phyloP scores from a whole-genome alignment of 2,329 filamentous ascomycete genomes.

The Onygenales sp. region DNA sequence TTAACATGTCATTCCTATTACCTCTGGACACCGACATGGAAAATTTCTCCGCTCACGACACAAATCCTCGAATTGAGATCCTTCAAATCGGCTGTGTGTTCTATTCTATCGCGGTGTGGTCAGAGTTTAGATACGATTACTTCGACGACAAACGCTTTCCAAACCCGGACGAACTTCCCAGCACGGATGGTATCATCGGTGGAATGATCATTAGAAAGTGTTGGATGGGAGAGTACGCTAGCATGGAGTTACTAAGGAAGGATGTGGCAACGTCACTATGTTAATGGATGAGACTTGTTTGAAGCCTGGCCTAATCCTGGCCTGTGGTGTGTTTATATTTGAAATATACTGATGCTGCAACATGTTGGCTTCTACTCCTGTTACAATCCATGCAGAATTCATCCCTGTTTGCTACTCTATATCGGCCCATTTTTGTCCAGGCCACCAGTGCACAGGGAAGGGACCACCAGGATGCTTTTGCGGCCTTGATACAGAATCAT shows the following conservation, averaged over 20 bases:
- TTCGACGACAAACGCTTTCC: conserved; percentile 2
- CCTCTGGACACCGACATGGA: conserved; percentile 3
- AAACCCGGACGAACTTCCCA: conserved; percentile 5
- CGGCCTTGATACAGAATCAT: no score
- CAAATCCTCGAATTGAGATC: background rate
- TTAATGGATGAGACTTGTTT: background rate
- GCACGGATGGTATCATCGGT: conserved; percentile 4
- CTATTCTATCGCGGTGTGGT: conserved; percentile 4
- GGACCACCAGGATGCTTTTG: no score
- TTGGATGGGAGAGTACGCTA: conserved; percentile 5
- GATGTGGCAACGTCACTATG: background rate
- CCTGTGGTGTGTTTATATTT: no score
- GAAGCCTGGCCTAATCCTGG: background rate
- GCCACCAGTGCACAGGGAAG: no score
- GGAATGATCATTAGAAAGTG: conserved; percentile 7
- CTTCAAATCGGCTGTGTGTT: conserved; percentile 1
- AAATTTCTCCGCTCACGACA: background rate
- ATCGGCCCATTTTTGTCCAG: no score
- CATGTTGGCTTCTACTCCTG: no score
- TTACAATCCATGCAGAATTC: no score
- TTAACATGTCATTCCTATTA: background rate
- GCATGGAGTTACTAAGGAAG: conserved; percentile 8
- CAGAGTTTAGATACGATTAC: conserved; percentile 7
- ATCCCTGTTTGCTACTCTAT: no score
- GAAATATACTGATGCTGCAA: no score